Percentiles rank a stretch among this genome's conserved stretches.
These are phyloP conservation scores for Chernovozyma sophiae-reginae DNA, from an alignment of 1,139 yeast genomes.

Conservation along the genomic window DNA sequence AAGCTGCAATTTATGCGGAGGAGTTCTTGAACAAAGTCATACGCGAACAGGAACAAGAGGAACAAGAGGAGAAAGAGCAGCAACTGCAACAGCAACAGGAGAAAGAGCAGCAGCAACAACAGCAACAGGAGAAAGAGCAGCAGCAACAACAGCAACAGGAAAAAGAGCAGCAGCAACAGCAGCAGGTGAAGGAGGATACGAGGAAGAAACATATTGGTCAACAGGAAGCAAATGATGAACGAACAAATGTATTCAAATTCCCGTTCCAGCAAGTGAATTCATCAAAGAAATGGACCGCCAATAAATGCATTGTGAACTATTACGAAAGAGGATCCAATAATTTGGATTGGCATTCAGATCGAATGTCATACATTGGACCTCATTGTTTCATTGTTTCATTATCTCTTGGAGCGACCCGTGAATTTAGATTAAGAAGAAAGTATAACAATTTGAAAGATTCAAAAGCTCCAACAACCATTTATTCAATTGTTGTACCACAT, in stretches of 20 bases:
- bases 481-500: constrained; percentile 58
- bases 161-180: too few species aligned
- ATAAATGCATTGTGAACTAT: constrained; percentile 52
- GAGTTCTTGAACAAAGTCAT: constrained; percentile 30
- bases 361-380: constrained; percentile 67
- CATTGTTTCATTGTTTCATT: constrained; percentile 61
- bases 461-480: constrained; percentile 18
- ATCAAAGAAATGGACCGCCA: constrained; percentile 41
- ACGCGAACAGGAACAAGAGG: not conserved
- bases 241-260: constrained; percentile 23
- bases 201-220: not conserved
- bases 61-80: too few species aligned
- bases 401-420: constrained; percentile 64
- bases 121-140: too few species aligned
- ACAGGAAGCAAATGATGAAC: constrained; percentile 20
- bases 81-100: too few species aligned
- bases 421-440: constrained; percentile 50
- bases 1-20: constrained; percentile 40
- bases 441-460: constrained; percentile 14
- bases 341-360: constrained; percentile 73
- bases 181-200: too few species aligned
- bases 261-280: constrained; percentile 11
- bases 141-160: too few species aligned
- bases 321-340: constrained; percentile 47
- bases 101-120: too few species aligned